phyloP scores from a whole-genome alignment of 768 basidiomycete genomes.

The Pholiota conissans region DNA sequence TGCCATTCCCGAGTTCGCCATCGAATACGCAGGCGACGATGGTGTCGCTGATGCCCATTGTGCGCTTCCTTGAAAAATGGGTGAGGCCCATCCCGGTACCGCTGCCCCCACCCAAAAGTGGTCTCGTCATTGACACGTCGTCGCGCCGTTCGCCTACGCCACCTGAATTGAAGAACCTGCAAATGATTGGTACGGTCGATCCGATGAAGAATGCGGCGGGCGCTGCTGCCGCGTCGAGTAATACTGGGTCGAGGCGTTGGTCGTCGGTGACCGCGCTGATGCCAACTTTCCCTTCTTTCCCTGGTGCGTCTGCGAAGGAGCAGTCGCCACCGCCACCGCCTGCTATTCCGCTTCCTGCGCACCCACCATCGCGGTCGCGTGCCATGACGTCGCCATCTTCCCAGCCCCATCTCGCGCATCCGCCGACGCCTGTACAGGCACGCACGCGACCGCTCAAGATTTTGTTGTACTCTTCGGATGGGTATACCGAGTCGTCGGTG shows the following conservation, averaged over 20 bases:
- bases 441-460: constrained; percentile 70
- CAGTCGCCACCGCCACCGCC: constrained; percentile 20
- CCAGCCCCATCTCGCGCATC: constrained; percentile 17
- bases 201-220: constrained; percentile 13
- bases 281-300: constrained; percentile 37
- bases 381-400: constrained; percentile 34
- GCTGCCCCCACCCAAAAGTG: constrained; percentile 16
- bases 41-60: constrained; percentile 58
- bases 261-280: constrained; percentile 42
- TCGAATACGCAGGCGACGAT: constrained; percentile 52
- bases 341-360: constrained; percentile 19
- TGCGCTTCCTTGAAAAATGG: constrained; percentile 69
- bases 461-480: constrained; percentile 81
- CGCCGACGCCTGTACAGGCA: constrained; percentile 25
- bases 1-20: constrained; percentile 75
- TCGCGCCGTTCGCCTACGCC: constrained; percentile 5
- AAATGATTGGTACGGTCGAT: constrained; percentile 13
- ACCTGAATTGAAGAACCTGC: constrained; percentile 17
- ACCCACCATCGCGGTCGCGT: constrained; percentile 28
- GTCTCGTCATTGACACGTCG: neutral
- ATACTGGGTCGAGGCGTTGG: constrained; percentile 36
- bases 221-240: constrained; percentile 10
- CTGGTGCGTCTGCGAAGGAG: constrained; percentile 13
- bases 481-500: constrained; percentile 91
- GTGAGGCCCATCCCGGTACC: constrained; percentile 43